These are phyloP conservation scores for Sinapis alba DNA, from an alignment of 441 rosid genomes.

Conservation along the genomic window DNA sequence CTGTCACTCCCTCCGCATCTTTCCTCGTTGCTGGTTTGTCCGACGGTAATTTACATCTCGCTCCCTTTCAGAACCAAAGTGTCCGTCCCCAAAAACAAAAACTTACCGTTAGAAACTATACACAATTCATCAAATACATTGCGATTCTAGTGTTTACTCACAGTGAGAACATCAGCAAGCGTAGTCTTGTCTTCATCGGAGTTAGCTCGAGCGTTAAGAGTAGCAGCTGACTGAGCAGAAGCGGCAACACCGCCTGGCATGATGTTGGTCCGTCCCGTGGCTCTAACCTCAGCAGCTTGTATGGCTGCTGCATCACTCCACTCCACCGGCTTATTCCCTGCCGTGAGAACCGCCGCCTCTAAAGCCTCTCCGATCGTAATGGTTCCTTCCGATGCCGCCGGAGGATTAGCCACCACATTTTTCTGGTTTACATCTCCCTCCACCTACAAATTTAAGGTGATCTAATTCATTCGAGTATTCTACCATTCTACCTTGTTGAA, in stretches of 20 bases:
- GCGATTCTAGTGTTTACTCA: conserved; percentile 4
- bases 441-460: conserved; percentile 21
- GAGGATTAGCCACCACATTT: conserved; percentile 13
- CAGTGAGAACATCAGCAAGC: conserved; percentile 53
- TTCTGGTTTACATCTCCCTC: conserved; percentile 16
- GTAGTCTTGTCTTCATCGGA: conserved; percentile 63
- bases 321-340: conserved; percentile 39
- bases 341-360: conserved; percentile 68
- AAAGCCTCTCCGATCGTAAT: conserved; percentile 89
- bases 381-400: conserved; percentile 30
- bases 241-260: conserved; percentile 41
- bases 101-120: not conserved
- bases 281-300: conserved; percentile 40
- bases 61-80: conserved; percentile 34
- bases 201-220: conserved; percentile 33
- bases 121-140: not conserved
- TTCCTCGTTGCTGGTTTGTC: conserved; percentile 40
- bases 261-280: conserved; percentile 43
- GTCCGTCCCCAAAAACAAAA: not conserved
- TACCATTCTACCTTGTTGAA: not conserved
- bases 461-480: not conserved
- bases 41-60: conserved; percentile 31
- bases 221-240: conserved; percentile 41
- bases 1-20: conserved; percentile 39
- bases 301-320: conserved; percentile 42